phyloP scores from a whole-genome alignment of 2,329 filamentous ascomycete genomes.

The Verticillium zaregamsianum region DNA sequence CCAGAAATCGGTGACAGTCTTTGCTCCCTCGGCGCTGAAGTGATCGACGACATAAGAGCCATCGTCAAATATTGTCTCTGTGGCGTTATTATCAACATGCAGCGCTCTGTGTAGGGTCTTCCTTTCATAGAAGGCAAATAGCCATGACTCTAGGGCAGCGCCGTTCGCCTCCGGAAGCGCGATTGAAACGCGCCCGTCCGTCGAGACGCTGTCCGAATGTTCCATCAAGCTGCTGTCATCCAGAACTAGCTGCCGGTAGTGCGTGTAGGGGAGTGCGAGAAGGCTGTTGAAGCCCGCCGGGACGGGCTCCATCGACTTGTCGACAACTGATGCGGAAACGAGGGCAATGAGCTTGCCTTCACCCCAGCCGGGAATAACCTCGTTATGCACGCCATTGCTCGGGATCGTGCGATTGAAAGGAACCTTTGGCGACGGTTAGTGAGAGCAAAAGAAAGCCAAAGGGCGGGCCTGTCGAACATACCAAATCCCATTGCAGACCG shows the following conservation, averaged over 20 bases:
- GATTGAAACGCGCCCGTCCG: background rate
- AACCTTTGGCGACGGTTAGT: background rate
- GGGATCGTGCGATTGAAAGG: conserved; percentile 23
- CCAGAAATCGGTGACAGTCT: conserved; percentile 29
- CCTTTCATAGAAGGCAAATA: too few species aligned
- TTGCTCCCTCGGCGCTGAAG: conserved; percentile 30
- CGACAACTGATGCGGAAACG: background rate
- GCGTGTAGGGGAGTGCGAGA: too few species aligned
- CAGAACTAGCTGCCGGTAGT: too few species aligned
- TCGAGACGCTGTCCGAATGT: too few species aligned
- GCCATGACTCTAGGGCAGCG: too few species aligned
- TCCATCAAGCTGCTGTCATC: too few species aligned
- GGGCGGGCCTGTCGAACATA: background rate
- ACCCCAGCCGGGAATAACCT: conserved; percentile 29
- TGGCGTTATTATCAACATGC: too few species aligned
- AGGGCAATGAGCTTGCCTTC: background rate
- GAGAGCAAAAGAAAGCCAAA: background rate
- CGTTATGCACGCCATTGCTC: conserved; percentile 19
- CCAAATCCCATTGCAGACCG: conserved; percentile 28
- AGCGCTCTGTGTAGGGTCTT: too few species aligned
- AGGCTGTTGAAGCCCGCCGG: too few species aligned
- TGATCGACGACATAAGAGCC: conserved; percentile 23
- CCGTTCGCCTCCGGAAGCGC: background rate
- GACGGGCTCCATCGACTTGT: too few species aligned
- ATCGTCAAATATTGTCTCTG: conserved; percentile 7